Conservation (phyloP, 2,329 filamentous ascomycete species). For the Colletotrichum aenigma region DNA sequence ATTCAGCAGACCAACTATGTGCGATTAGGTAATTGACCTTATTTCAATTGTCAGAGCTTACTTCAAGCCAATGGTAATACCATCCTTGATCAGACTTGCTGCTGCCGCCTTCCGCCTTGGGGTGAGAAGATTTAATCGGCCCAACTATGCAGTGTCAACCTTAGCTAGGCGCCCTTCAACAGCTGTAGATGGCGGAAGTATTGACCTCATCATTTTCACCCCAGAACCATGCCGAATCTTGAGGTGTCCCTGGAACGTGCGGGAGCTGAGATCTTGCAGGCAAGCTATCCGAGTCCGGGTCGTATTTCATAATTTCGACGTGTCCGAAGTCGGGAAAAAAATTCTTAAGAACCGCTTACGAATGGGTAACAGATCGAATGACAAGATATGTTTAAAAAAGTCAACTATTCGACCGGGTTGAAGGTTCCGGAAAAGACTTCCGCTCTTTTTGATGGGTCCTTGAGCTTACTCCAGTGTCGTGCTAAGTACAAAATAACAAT, state of each 20-base stretch:
- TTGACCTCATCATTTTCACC: not conserved
- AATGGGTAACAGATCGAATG: accelerated
- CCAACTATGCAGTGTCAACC: not conserved
- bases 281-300: not conserved
- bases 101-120: not conserved
- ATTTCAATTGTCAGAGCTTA: not conserved
- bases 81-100: not conserved
- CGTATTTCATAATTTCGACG: not conserved
- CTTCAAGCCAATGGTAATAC: not conserved
- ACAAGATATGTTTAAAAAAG: not conserved
- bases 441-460: not conserved
- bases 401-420: not conserved
- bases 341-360: accelerated
- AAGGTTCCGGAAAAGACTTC: not conserved
- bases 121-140: not conserved
- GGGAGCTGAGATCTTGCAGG: not conserved
- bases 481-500: not conserved
- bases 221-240: not conserved
- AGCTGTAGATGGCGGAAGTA: not conserved
- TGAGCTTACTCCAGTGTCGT: not conserved
- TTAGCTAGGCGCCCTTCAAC: not conserved
- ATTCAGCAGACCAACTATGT: not conserved
- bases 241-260: not conserved
- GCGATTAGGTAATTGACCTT: not conserved
- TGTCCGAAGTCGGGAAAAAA: accelerated